Evolutionary conservation across 2,329 filamentous ascomycete species (phyloP).

Genomic region (Mycosphaerella sp.): DNA sequence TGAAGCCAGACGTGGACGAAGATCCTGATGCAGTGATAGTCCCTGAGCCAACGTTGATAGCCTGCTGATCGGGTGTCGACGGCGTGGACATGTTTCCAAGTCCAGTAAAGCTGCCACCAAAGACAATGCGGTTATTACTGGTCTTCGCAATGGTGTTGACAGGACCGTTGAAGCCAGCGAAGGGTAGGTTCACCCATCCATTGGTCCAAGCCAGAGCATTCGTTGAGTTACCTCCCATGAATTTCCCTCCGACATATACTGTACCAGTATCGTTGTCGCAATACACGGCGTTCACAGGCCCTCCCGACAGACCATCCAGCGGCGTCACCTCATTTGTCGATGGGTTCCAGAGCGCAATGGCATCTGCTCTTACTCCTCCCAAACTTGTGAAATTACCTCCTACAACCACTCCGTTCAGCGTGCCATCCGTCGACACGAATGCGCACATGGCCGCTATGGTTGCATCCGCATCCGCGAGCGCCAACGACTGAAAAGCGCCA

Average conservation of each 20-base stretch:
- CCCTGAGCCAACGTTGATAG: constrained; percentile 77
- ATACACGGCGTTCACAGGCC: constrained; percentile 71
- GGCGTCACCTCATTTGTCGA: constrained; percentile 62
- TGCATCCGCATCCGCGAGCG: constrained; percentile 70
- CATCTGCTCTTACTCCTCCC: constrained; percentile 65
- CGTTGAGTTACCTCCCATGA: constrained; percentile 70
- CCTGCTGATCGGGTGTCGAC: constrained; percentile 60
- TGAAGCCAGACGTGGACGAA: constrained; percentile 57
- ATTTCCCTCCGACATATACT: constrained; percentile 89
- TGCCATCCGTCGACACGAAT: constrained; percentile 61
- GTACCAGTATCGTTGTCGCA: constrained; percentile 71
- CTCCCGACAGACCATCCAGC: constrained; percentile 66
- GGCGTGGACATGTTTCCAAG: constrained; percentile 71
- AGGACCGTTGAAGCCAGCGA: constrained; percentile 89
- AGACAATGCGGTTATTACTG: constrained; percentile 77
- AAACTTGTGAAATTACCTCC: constrained; percentile 95
- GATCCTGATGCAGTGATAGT: constrained; percentile 63
- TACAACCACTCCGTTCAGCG: constrained; percentile 67
- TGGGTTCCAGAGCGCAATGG: constrained; percentile 75
- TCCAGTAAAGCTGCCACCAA: constrained; percentile 83
- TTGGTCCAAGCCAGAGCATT: constrained; percentile 82
- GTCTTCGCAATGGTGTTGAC: constrained; percentile 79
- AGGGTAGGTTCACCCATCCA: constrained; percentile 75
- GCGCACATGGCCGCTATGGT: constrained; percentile 84
- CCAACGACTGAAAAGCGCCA: constrained; percentile 68